Percentiles rank a stretch among this genome's conserved stretches.
These are phyloP conservation scores for Chytriomyces sp. DNA, from an alignment of 192 early-diverging fungal genomes.

Conservation along the genomic window DNA sequence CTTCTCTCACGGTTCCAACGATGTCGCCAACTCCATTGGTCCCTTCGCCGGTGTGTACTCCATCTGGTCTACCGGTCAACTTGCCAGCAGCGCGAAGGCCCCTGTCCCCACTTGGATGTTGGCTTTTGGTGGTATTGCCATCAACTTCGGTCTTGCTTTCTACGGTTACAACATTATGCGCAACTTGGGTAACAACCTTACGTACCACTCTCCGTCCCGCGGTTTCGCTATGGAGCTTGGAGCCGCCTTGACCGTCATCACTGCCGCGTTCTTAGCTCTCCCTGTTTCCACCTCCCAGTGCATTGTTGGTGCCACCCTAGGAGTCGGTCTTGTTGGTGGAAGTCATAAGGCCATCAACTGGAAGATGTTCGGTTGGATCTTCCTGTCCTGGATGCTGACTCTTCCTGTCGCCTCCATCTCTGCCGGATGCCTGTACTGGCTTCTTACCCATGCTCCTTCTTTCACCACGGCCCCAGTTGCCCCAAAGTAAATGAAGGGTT, in stretches of 20 bases:
- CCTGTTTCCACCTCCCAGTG: constrained; percentile 84
- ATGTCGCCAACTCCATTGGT: too few species aligned
- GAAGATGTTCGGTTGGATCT: too few species aligned
- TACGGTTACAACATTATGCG: too few species aligned
- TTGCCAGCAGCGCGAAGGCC: constrained; percentile 44
- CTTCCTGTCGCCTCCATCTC: constrained; percentile 70
- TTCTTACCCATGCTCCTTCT: constrained; percentile 40
- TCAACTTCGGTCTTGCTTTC: too few species aligned
- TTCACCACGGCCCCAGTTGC: neutral
- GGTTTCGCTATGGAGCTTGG: too few species aligned
- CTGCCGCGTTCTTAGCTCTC: too few species aligned
- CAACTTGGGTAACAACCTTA: too few species aligned
- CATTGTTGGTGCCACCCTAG: constrained; percentile 75
- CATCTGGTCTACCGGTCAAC: constrained; percentile 62
- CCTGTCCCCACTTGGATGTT: too few species aligned
- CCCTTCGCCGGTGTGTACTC: constrained; percentile 71
- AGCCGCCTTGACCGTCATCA: constrained; percentile 77
- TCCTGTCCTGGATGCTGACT: constrained; percentile 76
- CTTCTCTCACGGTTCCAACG: constrained; percentile 81
- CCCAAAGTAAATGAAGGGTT: too few species aligned
- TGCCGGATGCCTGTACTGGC: constrained; percentile 69
- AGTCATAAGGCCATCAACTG: constrained; percentile 72
- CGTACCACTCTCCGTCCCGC: too few species aligned
- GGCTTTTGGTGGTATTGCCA: too few species aligned
- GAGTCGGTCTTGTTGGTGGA: constrained; percentile 75